phyloP scores from a whole-genome alignment of 75 land plant genomes.

The Adiantum capillusveneris region DNA sequence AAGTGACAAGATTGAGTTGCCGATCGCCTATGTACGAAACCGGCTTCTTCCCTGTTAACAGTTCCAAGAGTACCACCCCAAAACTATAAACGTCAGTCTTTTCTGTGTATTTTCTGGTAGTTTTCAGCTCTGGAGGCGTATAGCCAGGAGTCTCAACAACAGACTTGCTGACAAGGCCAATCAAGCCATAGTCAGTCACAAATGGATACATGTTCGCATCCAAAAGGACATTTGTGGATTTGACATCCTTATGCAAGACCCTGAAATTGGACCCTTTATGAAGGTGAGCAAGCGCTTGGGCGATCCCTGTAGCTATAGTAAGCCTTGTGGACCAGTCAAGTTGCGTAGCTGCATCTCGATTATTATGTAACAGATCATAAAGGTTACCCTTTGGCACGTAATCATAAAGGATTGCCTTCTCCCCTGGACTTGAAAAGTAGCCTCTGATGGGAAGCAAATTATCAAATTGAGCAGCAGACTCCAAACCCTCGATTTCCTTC shows the following conservation, averaged over 20 bases:
- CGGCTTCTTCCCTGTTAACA: conserved; percentile 1
- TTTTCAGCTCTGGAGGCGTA: background rate
- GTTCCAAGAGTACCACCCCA: background rate
- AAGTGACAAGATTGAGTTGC: background rate
- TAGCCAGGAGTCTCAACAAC: background rate
- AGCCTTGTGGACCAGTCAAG: conserved; percentile 8
- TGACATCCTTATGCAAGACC: conserved; percentile 11
- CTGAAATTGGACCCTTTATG: background rate
- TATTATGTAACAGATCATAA: conserved; percentile 1
- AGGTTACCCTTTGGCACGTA: conserved; percentile 5
- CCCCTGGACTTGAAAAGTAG: conserved; percentile 1
- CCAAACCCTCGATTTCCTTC: conserved; percentile 4
- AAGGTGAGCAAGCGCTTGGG: conserved; percentile 5
- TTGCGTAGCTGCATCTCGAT: background rate
- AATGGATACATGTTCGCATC: background rate
- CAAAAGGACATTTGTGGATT: conserved; percentile 6
- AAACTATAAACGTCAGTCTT: background rate
- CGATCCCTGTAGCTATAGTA: conserved; percentile 1
- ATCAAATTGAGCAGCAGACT: no score
- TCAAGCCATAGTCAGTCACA: conserved; percentile 6
- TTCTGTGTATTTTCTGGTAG: background rate
- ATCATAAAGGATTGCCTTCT: conserved; percentile 6
- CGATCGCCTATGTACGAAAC: conserved; percentile 2
- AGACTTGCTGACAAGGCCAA: background rate
- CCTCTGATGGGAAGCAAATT: conserved; percentile 1